Evolutionary conservation across 1,284 basidiomycete species (phyloP), one percentile per base, ranked within the genome.

Genomic region (Sanghuangporus baumii): DNA sequence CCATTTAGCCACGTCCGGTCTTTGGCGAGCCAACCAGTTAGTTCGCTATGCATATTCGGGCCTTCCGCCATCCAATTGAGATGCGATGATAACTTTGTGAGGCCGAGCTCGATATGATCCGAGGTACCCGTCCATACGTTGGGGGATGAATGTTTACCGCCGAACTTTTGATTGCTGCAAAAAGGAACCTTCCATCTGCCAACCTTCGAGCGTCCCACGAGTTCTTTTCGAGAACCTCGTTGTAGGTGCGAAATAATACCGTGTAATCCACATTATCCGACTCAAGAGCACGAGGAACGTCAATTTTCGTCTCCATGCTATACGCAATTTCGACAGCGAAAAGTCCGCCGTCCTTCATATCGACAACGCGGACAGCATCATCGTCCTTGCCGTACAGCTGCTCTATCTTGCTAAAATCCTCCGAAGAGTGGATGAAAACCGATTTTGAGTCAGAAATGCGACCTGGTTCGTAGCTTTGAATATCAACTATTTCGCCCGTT

Each of bases 71-170:
- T 40, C 67, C 66, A 67, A 20, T 43, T 20, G n/a, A 52, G 60
- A 58, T 68, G 67, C n/a, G 61, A 62, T 8, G 66, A 67, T n/a
- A 68, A 38, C 55, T 65, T 66, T 50, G 61, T 65, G 4, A 67
- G 58, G 2, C 43, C 57, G 36, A 20, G 7, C n/a, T 26, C 12
- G 26, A 20, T 26, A 38, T 31, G 20, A 37, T 52, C 26, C 31
- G 20, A n/a, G 58, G 41, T 50, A 36, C 66, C 65, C 11, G 62
- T 56, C 66, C 66, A 68, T 18, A 68, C 54, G 34, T 67, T 62
- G 26, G 66, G 59, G 65, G 37, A 18, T 66, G 63, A 31, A 59
- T 57, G 12, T 43, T 37, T 20, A 59, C 46, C 9, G 60, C 65
- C 40, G 67, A 68, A 37, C 66, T 66, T 23, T 57, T 51, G 36